These are phyloP conservation scores for Orbilia blumenaviensis DNA, from an alignment of 2,329 filamentous ascomycete species.

Conservation along the genomic window DNA sequence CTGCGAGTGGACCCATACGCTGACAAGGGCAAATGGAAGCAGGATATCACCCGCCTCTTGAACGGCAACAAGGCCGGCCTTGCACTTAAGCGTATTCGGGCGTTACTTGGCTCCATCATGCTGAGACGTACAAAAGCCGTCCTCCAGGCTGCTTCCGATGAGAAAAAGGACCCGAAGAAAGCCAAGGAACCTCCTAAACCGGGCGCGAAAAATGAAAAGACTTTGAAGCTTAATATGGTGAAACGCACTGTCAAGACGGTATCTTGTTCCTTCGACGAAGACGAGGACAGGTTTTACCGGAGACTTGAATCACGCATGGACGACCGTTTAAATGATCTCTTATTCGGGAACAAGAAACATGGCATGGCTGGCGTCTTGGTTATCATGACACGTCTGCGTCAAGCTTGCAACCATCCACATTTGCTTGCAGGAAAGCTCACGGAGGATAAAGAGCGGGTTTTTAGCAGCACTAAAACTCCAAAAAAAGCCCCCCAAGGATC, in stretches of 20 bases:
- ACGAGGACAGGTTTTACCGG: constrained; percentile 86
- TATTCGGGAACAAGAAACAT: constrained; percentile 69
- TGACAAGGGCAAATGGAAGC: constrained; percentile 85
- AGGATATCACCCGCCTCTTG: constrained; percentile 87
- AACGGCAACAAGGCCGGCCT: constrained; percentile 89
- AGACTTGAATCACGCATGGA: constrained; percentile 84
- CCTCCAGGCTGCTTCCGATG: constrained; percentile 77
- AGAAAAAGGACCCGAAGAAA: constrained; percentile 62
- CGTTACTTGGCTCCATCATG: constrained; percentile 92
- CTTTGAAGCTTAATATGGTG: constrained; percentile 79
- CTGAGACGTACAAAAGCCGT: constrained; percentile 98
- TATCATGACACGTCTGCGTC: constrained; percentile 84
- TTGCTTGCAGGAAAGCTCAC: constrained; percentile 85
- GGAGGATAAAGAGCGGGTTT: constrained; percentile 82
- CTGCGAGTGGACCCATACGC: constrained; percentile 91
- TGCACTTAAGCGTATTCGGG: constrained; percentile 85
- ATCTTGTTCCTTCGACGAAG: constrained; percentile 77
- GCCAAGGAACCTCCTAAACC: constrained; percentile 65
- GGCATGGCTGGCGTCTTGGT: constrained; percentile 90
- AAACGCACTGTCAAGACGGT: constrained; percentile 87
- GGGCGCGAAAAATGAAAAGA: constrained; percentile 62
- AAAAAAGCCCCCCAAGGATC: constrained; percentile 60
- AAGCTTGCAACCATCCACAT: constrained; percentile 93
- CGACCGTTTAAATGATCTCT: constrained; percentile 86
- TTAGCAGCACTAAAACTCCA: constrained; percentile 64